Base-by-base conservation (phyloP, 2,329 filamentous ascomycete genomes). In the Tothia fuscella region DNA sequence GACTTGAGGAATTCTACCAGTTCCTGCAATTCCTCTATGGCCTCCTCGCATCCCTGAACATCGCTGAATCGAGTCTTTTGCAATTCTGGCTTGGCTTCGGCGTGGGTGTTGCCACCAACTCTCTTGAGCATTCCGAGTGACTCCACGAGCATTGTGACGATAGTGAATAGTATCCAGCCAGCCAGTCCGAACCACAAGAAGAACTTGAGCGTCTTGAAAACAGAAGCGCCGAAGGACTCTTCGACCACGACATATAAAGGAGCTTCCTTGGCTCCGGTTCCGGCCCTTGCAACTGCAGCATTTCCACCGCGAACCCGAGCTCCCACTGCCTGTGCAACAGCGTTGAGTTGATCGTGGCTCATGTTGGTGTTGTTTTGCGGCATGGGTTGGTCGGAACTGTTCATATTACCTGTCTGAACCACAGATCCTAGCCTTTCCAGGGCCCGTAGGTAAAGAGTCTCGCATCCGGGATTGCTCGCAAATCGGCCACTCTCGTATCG, bases 221-320 rank as follows among this genome's bases (percentile, higher is more conserved):
- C 71, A 24, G 74, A 72, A 48, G 75, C 78, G 42, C 83, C 78
- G 40, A 83, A 71, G 13, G 85, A 86, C 60, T 98, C 91, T 53
- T 96, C 88, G 5, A 98, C 86, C 10, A 96, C 83, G 31, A 98
- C 91, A 56, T 96, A 88, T 21, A 98, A 74, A n/a, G 89, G 89
- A 35, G 82, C 78, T 28, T 80, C 79, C 62, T 88, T 93, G 21
- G 71, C 74, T 25, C 87, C 87, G 37, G 75, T 76, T 29, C 78
- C 78, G 42, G 66, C 66, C 24, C 61, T 59, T 7, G 66, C 63
- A 43, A 67, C 63, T 17, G 78, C 72, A 45, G 82, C 64, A 55
- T 81, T 82, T 32, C 76, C 76, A 41, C 82, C 82, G 39, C 73
- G 70, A 38, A 72, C 72, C 38, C 76, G 76, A 39, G 84, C 83